Conservation (phyloP, 2,329 filamentous ascomycete genomes). For the Diaporthe citrichinensis region DNA sequence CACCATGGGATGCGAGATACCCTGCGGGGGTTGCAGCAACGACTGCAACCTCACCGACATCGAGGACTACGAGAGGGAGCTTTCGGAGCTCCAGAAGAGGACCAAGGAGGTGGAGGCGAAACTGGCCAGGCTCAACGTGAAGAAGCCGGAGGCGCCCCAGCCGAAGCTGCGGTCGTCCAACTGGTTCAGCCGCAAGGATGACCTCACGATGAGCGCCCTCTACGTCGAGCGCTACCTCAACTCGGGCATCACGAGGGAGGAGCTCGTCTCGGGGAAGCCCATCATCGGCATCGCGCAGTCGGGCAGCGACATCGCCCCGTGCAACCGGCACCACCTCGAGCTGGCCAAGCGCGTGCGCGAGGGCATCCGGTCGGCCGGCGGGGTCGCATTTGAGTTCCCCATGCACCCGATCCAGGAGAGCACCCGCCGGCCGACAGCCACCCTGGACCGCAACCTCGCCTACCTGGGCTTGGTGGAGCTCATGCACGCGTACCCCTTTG, state of each 20-base stretch:
- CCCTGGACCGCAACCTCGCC: constrained; percentile 63
- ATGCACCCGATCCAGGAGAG: constrained; percentile 67
- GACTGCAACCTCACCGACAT: constrained; percentile 43
- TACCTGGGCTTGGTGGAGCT: constrained; percentile 64
- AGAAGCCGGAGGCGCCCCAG: constrained; percentile 10
- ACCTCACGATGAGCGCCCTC: constrained; percentile 50
- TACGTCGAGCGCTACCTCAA: constrained; percentile 67
- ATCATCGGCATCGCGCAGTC: constrained; percentile 67
- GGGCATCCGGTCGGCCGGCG: constrained; percentile 63
- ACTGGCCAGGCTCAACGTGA: constrained; percentile 37
- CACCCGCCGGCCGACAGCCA: constrained; percentile 61
- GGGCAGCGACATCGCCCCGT: constrained; percentile 64
- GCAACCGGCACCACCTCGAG: constrained; percentile 64
- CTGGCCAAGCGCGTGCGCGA: constrained; percentile 64
- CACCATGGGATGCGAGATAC: constrained; percentile 36
- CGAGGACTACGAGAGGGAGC: constrained; percentile 47
- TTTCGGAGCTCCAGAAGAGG: constrained; percentile 43
- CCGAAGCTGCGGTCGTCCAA: constrained; percentile 54
- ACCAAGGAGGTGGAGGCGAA: constrained; percentile 45
- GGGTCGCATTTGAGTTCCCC: constrained; percentile 65
- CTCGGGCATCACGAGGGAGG: constrained; percentile 63
- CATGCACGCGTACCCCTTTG: constrained; percentile 62
- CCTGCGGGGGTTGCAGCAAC: constrained; percentile 38
- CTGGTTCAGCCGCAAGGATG: constrained; percentile 60
- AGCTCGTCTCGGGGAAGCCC: constrained; percentile 63